A percentile compares a stretch with the other conserved stretches of the same genome.
phyloP scores from a whole-genome alignment of 257 asterid genomes.

The Rhazya stricta region DNA sequence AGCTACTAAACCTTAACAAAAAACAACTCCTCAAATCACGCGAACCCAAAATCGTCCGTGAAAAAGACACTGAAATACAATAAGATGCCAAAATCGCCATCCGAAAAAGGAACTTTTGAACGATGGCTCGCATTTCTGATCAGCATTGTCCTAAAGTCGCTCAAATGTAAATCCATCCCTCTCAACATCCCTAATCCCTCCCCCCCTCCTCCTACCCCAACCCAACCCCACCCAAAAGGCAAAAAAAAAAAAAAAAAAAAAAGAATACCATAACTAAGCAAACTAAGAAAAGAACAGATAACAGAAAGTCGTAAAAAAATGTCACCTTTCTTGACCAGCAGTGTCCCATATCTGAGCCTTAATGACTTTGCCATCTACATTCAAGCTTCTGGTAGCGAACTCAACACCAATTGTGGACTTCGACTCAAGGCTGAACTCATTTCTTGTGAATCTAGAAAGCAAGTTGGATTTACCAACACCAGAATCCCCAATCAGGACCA shows the following conservation, averaged over 20 bases:
- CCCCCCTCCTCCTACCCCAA: too few species aligned
- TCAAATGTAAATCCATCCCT: neutral
- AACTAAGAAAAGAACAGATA: slow-evolving; percentile 27
- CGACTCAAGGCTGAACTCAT: slow-evolving; percentile 86
- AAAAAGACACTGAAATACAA: neutral
- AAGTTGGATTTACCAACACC: slow-evolving; percentile 85
- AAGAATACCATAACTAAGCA: slow-evolving; percentile 6
- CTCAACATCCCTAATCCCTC: too few species aligned
- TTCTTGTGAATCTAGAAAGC: slow-evolving; percentile 80
- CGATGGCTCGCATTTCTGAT: neutral
- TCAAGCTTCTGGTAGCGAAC: slow-evolving; percentile 81
- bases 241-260: neutral
- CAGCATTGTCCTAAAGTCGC: slow-evolving; percentile 4
- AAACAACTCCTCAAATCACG: neutral
- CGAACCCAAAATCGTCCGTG: neutral
- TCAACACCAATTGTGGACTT: slow-evolving; percentile 89
- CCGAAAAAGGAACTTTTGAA: neutral
- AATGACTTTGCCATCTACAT: slow-evolving; percentile 68
- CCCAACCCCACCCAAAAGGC: too few species aligned
- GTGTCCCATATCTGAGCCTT: slow-evolving; percentile 98
- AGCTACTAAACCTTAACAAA: neutral
- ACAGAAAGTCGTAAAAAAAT: slow-evolving; percentile 16
- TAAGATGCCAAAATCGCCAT: neutral
- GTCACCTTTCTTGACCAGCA: slow-evolving; percentile 87
- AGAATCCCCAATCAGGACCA: slow-evolving; percentile 80